Evolutionary conservation across 2,329 filamentous ascomycete genomes (phyloP).

Genomic region (Arthrinium puccinioides): DNA sequence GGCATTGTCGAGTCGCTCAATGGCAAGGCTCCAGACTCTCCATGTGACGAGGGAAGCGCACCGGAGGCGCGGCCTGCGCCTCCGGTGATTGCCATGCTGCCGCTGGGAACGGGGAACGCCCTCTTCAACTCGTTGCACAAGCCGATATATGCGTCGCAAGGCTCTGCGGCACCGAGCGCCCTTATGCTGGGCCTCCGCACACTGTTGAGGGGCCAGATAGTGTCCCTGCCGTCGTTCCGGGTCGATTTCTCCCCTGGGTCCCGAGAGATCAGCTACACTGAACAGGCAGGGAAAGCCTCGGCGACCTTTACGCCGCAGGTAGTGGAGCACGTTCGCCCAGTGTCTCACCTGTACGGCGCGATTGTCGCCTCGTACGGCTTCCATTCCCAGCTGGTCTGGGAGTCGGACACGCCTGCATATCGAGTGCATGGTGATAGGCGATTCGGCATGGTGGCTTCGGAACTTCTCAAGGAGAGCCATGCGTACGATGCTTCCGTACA

Average conservation of each 20-base stretch:
- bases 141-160: constrained; percentile 37
- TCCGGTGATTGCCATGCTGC: constrained; percentile 46
- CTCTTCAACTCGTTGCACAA: constrained; percentile 57
- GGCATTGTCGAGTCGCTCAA: constrained; percentile 80
- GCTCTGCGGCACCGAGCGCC: constrained; percentile 25
- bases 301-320: no score
- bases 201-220: constrained; percentile 49
- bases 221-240: constrained; percentile 53
- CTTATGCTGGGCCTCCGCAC: constrained; percentile 46
- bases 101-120: constrained; percentile 59
- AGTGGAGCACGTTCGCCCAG: constrained; percentile 22
- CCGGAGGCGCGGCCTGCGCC: constrained; percentile 3
- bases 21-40: constrained; percentile 26
- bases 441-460: constrained; percentile 77
- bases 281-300: constrained; percentile 3
- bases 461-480: constrained; percentile 55
- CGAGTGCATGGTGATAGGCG: constrained; percentile 68
- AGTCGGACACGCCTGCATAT: constrained; percentile 80
- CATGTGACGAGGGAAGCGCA: neutral
- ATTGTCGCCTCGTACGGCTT: constrained; percentile 89
- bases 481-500: constrained; percentile 39
- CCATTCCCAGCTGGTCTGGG: constrained; percentile 81
- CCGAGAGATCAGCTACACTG: constrained; percentile 32
- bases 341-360: constrained; percentile 55
- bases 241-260: constrained; percentile 55